Base-by-base conservation (phyloP, 2,329 filamentous ascomycete species). In the Aspergillus arachidicola region DNA sequence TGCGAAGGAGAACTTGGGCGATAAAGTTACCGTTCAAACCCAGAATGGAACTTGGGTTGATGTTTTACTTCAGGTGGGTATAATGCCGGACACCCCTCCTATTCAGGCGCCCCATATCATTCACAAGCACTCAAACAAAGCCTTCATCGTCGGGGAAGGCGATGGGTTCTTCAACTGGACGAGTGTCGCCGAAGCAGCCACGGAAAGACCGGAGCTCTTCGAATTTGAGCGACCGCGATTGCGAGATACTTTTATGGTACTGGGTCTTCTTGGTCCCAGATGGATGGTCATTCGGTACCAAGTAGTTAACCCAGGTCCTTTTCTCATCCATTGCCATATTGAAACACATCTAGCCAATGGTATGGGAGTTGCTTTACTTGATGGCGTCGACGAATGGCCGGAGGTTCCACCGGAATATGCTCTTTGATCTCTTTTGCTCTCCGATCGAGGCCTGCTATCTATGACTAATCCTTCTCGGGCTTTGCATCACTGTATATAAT, bases 241-340 rank as follows among this genome's bases (percentile, higher is more conserved):
- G 34, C 70, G 79, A 56, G 82, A 84, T 66, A 79, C 76, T 0
- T 82, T 79, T 64, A 70, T 76, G 10, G 78, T 78, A 1, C 45
- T 63, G 12, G 67, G 67, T 19, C 66, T 67, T 10, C 62, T 61
- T 10, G 72, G 72, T 0, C 72, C 76, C 2, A 69, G 68, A 4
- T 84, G 81, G 82, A 69, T 81, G 51, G 80, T 77, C 0, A 65
- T 84, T 19, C 65, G 82, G 43, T 85, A 85, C 62, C 78, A 82
- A 53, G 79, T 80, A 1, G 71, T 76, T 0, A 82, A 81, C 60
- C 81, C 82, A 0, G 82, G 82, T 0, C 77, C 81, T 0, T 84
- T 78, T 62, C 68, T 85, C 56, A 65, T 85, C 50, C 83, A 85
- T 70, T 85, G 83, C 64, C 83, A 85, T 69, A 80, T 84, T 21